Evolutionary conservation across 2,329 filamentous ascomycete species (phyloP).

Genomic region (Aureobasidium sp.): DNA sequence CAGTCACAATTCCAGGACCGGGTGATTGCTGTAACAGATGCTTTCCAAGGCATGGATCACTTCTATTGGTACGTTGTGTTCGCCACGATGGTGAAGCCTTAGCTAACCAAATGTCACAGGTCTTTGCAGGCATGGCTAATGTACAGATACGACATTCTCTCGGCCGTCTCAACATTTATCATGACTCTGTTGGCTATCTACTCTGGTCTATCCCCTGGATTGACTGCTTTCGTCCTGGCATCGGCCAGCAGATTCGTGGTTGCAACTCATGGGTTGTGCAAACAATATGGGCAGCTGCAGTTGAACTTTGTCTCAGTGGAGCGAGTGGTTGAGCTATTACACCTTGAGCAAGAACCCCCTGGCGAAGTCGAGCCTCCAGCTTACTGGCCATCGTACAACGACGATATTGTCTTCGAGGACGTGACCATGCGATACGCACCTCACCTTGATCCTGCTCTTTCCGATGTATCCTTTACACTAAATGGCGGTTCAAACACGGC

Average conservation of each 20-base stretch:
- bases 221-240: constrained; percentile 76
- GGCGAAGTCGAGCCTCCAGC: constrained; percentile 63
- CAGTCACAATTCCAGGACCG: constrained; percentile 71
- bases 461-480: constrained; percentile 62
- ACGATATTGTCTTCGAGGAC: constrained; percentile 66
- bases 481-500: constrained; percentile 71
- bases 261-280: constrained; percentile 66
- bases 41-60: constrained; percentile 94
- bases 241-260: constrained; percentile 61
- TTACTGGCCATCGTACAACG: constrained; percentile 64
- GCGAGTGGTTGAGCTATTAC: constrained; percentile 71
- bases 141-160: constrained; percentile 66
- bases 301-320: constrained; percentile 91
- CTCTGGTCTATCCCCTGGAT: constrained; percentile 62
- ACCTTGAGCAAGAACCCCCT: constrained; percentile 64
- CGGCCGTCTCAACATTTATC: constrained; percentile 63
- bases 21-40: constrained; percentile 73
- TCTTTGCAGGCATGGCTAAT: constrained; percentile 77
- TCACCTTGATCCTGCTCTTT: constrained; percentile 64
- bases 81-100: background rate
- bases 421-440: constrained; percentile 75
- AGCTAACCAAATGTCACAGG: background rate
- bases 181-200: constrained; percentile 68
- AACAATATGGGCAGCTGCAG: constrained; percentile 73
- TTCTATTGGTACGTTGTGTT: constrained; percentile 59